These are phyloP conservation scores for Barnettozyma californica DNA, from an alignment of 805 yeast genomes.

Conservation along the genomic window DNA sequence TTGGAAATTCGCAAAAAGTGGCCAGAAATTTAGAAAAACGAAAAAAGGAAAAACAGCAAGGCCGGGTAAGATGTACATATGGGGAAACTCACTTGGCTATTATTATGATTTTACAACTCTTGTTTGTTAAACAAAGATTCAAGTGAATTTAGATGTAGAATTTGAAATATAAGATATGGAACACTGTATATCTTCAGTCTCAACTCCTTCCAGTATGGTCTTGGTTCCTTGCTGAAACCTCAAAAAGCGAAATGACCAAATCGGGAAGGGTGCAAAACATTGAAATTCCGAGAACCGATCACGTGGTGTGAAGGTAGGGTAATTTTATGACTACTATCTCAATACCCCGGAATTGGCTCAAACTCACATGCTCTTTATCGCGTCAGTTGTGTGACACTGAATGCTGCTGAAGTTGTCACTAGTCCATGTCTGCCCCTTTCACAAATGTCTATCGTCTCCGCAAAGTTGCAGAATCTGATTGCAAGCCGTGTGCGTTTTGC, in stretches of 20 bases:
- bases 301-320: background rate
- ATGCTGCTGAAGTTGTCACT: background rate
- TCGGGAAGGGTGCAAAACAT: slow-evolving; percentile 1
- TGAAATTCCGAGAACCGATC: background rate
- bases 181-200: background rate
- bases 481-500: slow-evolving; percentile 25
- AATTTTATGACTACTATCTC: background rate
- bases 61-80: background rate
- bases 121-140: no score
- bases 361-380: background rate
- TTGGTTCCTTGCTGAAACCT: background rate
- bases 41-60: background rate
- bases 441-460: slow-evolving; percentile 22
- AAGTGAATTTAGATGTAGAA: no score
- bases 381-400: background rate
- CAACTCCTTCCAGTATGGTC: no score
- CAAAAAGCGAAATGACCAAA: background rate
- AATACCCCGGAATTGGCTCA: background rate
- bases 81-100: background rate
- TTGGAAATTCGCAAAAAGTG: slow-evolving; percentile 7
- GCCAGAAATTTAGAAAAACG: slow-evolving; percentile 4
- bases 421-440: slow-evolving; percentile 4
- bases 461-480: slow-evolving; percentile 16
- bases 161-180: no score
- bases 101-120: no score